Base-by-base conservation (phyloP, 2,329 filamentous ascomycete species). In the Trichoderma harzianum region DNA sequence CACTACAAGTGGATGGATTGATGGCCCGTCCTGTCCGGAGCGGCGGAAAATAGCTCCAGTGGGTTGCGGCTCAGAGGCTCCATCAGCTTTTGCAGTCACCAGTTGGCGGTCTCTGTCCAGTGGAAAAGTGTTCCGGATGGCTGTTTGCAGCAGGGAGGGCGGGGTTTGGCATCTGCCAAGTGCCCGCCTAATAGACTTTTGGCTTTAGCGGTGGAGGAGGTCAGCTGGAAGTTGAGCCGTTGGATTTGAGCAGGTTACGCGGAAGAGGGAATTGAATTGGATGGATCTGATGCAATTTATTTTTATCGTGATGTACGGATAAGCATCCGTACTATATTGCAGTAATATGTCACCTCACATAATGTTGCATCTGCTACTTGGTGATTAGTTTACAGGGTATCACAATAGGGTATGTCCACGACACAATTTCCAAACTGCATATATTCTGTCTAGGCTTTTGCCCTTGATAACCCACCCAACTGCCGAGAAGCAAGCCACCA, bases 21-120 rank as follows among this genome's bases (percentile, higher is more conserved):
- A 69, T 69, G 66, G 28, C 12, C 66, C 66, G 66, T 28, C 55
- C 39, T 28, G 51, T 36, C 66, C 66, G 66, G 57, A 61, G 66
- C 55, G 66, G 66, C 66, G 55, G 55, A 69, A 69, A 69, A 51
- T 34, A 51, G 66, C 66, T 32, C 66, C 55, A 69, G 66, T 39
- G 26, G 55, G 28, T 51, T 62, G 57, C 55, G 66, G 66, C 66
- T 36, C 39, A 61, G 66, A 67, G 51, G 64, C 64, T 67, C 43
- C 43, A 51, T 51, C 43, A 67, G 63, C 63, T 12, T 30, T 32
- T 24, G 8, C 47, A 51, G 55, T 60, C 66, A 53, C 28, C 43
- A 47, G 43, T 47, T 21, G 43, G 43, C 43, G 43, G 43, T 47
- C 43, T n/a, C 18, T 47, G 43, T 47, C 43, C 43, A 47, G 43